Conservation (phyloP, 1,284 basidiomycete species). For the Trichosporon sp. region DNA sequence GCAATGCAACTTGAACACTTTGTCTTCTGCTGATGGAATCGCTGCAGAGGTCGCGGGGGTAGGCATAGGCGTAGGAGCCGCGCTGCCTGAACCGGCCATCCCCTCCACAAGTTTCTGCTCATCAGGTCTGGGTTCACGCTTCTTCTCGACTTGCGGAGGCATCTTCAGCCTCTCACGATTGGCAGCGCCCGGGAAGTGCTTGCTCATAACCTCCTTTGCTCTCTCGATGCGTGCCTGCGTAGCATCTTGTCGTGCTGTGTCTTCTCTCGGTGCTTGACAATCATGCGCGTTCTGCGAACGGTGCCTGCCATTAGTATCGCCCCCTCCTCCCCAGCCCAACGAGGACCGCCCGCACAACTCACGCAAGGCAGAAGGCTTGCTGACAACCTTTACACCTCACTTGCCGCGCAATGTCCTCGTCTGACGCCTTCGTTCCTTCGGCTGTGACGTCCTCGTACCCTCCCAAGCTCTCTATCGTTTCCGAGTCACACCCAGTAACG, state of each 20-base stretch:
- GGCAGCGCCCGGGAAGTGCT: background rate
- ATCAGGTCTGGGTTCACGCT: background rate
- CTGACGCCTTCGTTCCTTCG: constrained; percentile 6
- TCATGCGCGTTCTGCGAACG: constrained; percentile 28
- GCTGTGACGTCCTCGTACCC: constrained; percentile 17
- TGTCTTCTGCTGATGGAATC: constrained; percentile 18
- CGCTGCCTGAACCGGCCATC: no score
- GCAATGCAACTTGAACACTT: constrained; percentile 36
- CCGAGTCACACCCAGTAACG: constrained; percentile 21
- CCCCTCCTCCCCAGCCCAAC: no score
- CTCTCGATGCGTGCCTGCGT: constrained; percentile 19
- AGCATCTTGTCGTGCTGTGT: constrained; percentile 29
- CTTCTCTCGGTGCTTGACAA: constrained; percentile 27
- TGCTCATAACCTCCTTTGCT: constrained; percentile 30
- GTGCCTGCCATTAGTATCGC: constrained; percentile 25
- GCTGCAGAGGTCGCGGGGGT: background rate
- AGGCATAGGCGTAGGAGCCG: background rate
- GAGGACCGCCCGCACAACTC: no score
- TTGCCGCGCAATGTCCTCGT: constrained; percentile 24
- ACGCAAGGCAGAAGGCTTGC: constrained; percentile 36
- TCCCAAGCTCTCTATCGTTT: constrained; percentile 35
- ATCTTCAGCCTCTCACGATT: constrained; percentile 20
- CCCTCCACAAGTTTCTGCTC: background rate
- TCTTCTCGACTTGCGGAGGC: constrained; percentile 21
- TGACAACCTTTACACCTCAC: constrained; percentile 33